Conservation (phyloP, 208 protist species). For the Phytomonas francai region DNA sequence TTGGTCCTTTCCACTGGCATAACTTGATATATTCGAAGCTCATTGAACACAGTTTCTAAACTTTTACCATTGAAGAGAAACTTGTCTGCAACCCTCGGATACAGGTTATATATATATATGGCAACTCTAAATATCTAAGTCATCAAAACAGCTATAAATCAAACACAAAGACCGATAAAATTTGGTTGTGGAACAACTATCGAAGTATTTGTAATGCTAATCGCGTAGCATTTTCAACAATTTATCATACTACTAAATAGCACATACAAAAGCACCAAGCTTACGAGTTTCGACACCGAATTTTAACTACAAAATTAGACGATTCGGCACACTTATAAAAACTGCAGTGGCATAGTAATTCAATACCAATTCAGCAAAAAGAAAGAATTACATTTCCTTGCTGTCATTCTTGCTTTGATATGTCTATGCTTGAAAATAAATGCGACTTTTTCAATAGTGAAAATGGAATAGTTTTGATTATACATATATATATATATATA, state of each 20-base stretch:
- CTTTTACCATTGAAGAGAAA: background rate
- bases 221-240: background rate
- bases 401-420: conserved; percentile 1
- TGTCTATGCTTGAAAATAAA: conserved; percentile 3
- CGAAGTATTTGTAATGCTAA: background rate
- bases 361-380: background rate
- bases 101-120: background rate
- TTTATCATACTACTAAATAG: background rate
- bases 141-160: background rate
- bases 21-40: background rate
- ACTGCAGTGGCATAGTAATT: background rate
- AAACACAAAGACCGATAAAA: background rate
- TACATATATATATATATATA: conserved; percentile 14
- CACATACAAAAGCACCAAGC: background rate
- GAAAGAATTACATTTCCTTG: background rate
- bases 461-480: background rate
- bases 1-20: background rate
- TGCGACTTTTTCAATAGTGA: conserved; percentile 6
- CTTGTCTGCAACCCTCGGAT: background rate
- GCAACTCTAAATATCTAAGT: no score
- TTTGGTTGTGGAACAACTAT: background rate
- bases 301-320: conserved; percentile 1
- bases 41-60: background rate
- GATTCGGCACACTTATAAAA: background rate
- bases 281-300: background rate